phyloP scores from a whole-genome alignment of 1,284 basidiomycete genomes.

The Ustilago cynodontis region DNA sequence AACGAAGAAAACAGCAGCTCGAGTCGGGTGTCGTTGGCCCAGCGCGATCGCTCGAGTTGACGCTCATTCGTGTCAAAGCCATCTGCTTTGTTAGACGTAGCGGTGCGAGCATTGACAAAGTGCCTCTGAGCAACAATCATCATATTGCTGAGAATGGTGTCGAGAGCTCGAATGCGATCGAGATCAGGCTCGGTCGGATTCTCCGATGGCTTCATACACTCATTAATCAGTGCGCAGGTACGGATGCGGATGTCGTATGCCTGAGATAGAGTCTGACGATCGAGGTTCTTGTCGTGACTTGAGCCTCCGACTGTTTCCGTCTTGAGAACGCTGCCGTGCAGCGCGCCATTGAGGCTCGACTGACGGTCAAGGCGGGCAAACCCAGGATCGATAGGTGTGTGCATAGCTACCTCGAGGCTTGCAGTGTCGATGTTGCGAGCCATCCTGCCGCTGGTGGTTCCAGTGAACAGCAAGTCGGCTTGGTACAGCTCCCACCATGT shows the following conservation, averaged over 20 bases:
- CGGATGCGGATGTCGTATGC: constrained; percentile 25
- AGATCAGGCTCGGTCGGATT: constrained; percentile 20
- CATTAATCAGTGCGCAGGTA: constrained; percentile 21
- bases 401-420: constrained; percentile 9
- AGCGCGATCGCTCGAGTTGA: neutral
- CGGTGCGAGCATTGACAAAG: constrained; percentile 10
- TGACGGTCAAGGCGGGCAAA: neutral
- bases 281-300: neutral
- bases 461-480: constrained; percentile 21
- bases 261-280: constrained; percentile 8
- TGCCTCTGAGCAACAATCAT: constrained; percentile 16
- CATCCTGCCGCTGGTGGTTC: constrained; percentile 19
- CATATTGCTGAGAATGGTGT: constrained; percentile 34
- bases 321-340: neutral
- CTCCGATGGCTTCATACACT: constrained; percentile 11
- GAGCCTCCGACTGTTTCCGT: neutral
- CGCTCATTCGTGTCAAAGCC: neutral
- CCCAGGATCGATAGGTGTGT: constrained; percentile 21
- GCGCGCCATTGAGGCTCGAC: neutral
- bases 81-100: neutral
- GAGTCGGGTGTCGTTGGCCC: constrained; percentile 17
- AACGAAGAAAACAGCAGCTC: constrained; percentile 24
- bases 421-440: constrained; percentile 5
- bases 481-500: constrained; percentile 26
- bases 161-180: constrained; percentile 12